Evolutionary conservation across 148 eudicot species (phyloP), one percentile per base, ranked within the genome.

Genomic region (Chenopodium formosanum): DNA sequence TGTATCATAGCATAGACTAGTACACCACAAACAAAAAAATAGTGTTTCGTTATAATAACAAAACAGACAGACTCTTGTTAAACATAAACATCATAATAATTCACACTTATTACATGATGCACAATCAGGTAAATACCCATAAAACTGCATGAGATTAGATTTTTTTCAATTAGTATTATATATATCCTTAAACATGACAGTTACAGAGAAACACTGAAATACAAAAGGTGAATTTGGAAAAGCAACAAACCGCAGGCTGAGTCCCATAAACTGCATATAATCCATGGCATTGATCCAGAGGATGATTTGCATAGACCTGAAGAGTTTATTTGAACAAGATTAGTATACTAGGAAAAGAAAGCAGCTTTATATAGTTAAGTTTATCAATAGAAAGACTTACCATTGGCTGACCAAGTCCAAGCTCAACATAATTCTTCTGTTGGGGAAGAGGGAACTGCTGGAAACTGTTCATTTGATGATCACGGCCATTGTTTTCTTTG

Each of bases 351-450:
- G 27, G 72, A 73, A 78, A 13, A 7, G 27, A 40, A 34, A 62
- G 6, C 23, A 44, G 48, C 12, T 4, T 17, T 29, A 40, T 44
- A 27, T 40, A 5, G 0, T 3, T 40, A 0, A 44, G 29, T 16
- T 60, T 16, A 67, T 50, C 53, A 11, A 44, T 12, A 64, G 27
- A 66, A 50, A 62, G 16, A 25, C 12, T 74, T 90, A 93, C 97
- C 93, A 86, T 72, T 83, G 91, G 86, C 79, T 93, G 94, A 70
- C 91, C 88, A 72, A 89, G 89, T 79, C 93, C 97, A 53, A 91
- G 91, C 88, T 91, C 94, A 23, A 88, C 25, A 82, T 76, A 85
- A 25, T 87, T 89, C 74, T 79, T 85, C 78, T 85, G 81, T 9
- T 85, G 88, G 46, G 86, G 79, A 76, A 83, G 73, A 82, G 87